These are phyloP conservation scores for Metschnikowia kunwiensis DNA, from an alignment of 805 yeast species.

Conservation along the genomic window DNA sequence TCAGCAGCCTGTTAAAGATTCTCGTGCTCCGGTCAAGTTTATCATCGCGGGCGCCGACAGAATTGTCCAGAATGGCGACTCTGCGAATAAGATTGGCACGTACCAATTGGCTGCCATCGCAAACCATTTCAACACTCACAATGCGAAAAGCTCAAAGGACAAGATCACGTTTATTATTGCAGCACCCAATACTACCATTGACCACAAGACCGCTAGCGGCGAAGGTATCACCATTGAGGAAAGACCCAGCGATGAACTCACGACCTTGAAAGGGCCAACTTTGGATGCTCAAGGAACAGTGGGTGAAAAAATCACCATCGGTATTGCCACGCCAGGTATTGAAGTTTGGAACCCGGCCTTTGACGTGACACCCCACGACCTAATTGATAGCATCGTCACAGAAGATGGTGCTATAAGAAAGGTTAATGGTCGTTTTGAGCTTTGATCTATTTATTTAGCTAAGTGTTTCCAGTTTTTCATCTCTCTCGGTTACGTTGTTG, in stretches of 20 bases:
- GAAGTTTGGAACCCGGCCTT: slow-evolving; percentile 95
- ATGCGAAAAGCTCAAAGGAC: slow-evolving; percentile 24
- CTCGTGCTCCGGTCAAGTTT: slow-evolving; percentile 70
- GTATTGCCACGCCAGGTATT: slow-evolving; percentile 81
- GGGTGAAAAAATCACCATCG: slow-evolving; percentile 51
- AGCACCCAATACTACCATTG: slow-evolving; percentile 92
- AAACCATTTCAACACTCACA: slow-evolving; percentile 39
- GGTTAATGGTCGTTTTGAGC: slow-evolving; percentile 10
- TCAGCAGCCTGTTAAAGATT: slow-evolving; percentile 21
- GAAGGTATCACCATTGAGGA: slow-evolving; percentile 81
- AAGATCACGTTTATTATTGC: slow-evolving; percentile 85
- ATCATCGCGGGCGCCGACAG: slow-evolving; percentile 95
- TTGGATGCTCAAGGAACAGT: slow-evolving; percentile 25
- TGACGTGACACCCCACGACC: slow-evolving; percentile 82
- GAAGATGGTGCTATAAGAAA: slow-evolving; percentile 45
- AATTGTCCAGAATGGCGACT: slow-evolving; percentile 88
- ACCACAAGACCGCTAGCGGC: slow-evolving; percentile 62
- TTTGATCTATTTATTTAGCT: slow-evolving; percentile 4
- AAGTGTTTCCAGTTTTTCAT: slow-evolving; percentile 3
- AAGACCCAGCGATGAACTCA: slow-evolving; percentile 77
- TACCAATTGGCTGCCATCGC: slow-evolving; percentile 80
- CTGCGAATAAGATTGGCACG: slow-evolving; percentile 96
- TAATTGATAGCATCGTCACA: slow-evolving; percentile 87
- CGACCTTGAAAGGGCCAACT: slow-evolving; percentile 63
- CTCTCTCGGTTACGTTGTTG: too few species aligned